Conservation (phyloP, 75 land plant genomes). For the Pinus taeda region DNA sequence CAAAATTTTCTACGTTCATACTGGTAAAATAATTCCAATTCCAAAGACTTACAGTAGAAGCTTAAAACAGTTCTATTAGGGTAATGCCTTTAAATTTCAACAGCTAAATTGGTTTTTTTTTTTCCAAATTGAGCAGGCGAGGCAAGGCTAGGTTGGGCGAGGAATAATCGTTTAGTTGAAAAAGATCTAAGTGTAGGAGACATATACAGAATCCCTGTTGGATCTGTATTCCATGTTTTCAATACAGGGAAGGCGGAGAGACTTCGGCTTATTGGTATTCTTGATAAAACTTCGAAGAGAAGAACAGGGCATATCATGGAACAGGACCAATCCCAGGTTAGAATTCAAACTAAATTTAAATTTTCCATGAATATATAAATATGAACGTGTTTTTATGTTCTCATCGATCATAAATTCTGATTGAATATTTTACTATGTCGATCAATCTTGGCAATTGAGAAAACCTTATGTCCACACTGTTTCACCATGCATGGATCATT, state of each 20-base stretch:
- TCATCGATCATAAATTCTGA: too few relatives aligned
- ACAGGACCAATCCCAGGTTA: conserved; percentile 3
- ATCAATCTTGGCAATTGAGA: too few relatives aligned
- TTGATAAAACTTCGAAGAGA: background rate
- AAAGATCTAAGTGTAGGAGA: conserved; percentile 1
- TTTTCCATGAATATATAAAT: too few relatives aligned
- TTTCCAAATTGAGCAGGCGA: background rate
- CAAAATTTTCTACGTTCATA: conserved; percentile 41
- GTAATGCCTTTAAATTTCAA: background rate
- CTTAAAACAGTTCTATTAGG: background rate
- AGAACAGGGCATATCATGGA: background rate
- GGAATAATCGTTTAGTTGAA: background rate
- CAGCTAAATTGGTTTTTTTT: background rate
- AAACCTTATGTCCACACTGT: too few relatives aligned
- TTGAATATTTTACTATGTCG: too few relatives aligned
- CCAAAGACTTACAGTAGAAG: too few relatives aligned
- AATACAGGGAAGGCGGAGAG: conserved; percentile 6
- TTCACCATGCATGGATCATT: too few relatives aligned
- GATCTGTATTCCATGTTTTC: background rate
- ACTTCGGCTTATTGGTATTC: conserved; percentile 4
- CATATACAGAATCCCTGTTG: conserved; percentile 6
- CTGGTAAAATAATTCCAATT: conserved; percentile 31
- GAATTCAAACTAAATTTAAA: background rate
- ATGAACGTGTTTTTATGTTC: too few relatives aligned
- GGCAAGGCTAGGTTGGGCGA: conserved; percentile 2